phyloP scores from a whole-genome alignment of 2,329 filamentous ascomycete genomes.

The Graphiopsis chlorocephala region DNA sequence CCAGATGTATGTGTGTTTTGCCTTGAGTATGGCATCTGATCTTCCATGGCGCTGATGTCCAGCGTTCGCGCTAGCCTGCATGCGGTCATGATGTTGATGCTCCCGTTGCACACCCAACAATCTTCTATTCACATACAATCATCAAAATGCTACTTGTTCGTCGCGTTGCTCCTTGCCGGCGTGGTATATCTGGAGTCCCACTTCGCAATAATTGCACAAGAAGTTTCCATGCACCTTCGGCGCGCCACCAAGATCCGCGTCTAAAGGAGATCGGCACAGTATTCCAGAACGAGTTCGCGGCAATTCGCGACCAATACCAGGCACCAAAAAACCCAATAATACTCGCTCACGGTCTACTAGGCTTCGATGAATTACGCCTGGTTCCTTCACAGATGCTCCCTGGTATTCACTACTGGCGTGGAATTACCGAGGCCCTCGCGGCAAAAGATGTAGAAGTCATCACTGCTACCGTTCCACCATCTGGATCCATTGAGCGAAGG shows the following conservation, averaged over 20 bases:
- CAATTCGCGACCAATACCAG: constrained; percentile 55
- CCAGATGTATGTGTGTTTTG: not conserved
- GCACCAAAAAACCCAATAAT: constrained; percentile 58
- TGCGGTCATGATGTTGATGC: not conserved
- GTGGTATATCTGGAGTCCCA: not conserved
- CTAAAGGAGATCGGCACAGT: constrained; percentile 22
- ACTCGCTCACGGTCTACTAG: constrained; percentile 63
- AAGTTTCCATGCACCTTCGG: constrained; percentile 1
- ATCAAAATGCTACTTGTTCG: constrained; percentile 16
- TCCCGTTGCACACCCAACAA: not conserved
- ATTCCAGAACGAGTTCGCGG: constrained; percentile 57
- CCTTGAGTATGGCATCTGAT: not conserved
- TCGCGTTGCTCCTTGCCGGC: constrained; percentile 19
- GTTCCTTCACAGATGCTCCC: constrained; percentile 51
- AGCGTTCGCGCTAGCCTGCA: not conserved
- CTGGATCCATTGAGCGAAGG: constrained; percentile 57
- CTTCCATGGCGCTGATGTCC: not conserved
- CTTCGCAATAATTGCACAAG: not conserved
- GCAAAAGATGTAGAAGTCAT: constrained; percentile 60
- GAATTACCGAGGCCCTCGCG: constrained; percentile 58
- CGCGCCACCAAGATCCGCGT: constrained; percentile 24
- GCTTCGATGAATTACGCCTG: constrained; percentile 60
- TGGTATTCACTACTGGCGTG: constrained; percentile 63
- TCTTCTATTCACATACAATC: not conserved
- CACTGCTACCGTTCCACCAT: constrained; percentile 58